Percentiles rank a stretch among this genome's conserved stretches.
Evolutionary conservation across 192 early-diverging fungal genomes (phyloP).

Genomic region (Powellomyces hirtus): DNA sequence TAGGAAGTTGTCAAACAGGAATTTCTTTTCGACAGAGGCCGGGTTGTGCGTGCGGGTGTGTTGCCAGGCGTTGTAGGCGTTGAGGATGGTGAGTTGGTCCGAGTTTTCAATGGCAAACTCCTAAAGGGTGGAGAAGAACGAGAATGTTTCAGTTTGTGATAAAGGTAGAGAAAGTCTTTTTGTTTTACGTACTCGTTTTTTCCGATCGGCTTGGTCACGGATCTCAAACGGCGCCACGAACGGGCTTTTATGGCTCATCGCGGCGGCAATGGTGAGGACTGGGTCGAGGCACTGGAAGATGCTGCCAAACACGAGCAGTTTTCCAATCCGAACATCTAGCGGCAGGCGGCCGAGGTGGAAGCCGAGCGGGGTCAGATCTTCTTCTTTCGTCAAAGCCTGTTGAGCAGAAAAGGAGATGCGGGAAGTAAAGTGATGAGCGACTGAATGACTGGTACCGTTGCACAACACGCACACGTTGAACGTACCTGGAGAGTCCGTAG

Average conservation of each 20-base stretch:
- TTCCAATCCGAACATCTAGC: constrained; percentile 62
- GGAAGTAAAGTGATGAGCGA: neutral
- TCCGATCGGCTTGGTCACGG: constrained; percentile 37
- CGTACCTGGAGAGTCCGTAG: constrained; percentile 32
- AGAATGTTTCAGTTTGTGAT: neutral
- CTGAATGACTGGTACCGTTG: neutral
- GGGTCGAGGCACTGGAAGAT: constrained; percentile 52
- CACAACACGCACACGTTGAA: too few relatives aligned
- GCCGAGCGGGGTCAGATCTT: constrained; percentile 63
- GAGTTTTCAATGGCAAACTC: constrained; percentile 33
- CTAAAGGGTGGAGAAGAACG: constrained; percentile 1
- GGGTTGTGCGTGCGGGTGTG: constrained; percentile 4
- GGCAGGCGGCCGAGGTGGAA: constrained; percentile 58
- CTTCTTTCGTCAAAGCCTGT: constrained; percentile 35
- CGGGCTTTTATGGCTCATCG: constrained; percentile 40
- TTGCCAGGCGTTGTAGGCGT: constrained; percentile 43
- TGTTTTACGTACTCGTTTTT: constrained; percentile 24
- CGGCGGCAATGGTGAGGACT: constrained; percentile 48
- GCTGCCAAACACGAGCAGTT: constrained; percentile 57
- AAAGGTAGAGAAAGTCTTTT: neutral
- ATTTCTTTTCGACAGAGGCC: constrained; percentile 29
- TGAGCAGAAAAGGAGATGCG: too few relatives aligned
- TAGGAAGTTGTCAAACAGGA: constrained; percentile 42
- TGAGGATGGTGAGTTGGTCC: constrained; percentile 48
- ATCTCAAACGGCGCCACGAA: constrained; percentile 55